Evolutionary conservation across 345 rosid genomes (phyloP).

Genomic region (rapeseed (Brassica napus)): DNA sequence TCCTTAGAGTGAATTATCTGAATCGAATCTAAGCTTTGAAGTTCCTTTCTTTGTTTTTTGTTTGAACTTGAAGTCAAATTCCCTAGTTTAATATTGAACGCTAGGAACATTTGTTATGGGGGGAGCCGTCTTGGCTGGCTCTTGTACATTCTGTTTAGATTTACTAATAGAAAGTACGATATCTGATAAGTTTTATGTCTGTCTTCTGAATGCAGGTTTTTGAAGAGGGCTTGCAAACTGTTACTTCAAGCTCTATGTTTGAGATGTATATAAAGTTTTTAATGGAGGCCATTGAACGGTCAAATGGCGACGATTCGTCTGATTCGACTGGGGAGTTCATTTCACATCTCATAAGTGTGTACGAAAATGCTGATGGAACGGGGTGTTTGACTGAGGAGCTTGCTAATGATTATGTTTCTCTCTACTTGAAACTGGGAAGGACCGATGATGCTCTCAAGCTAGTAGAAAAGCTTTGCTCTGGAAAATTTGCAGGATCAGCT

Average conservation of each 20-base stretch:
- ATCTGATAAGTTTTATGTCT: constrained; percentile 6
- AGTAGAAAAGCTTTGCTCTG: constrained; percentile 62
- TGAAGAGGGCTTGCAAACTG: constrained; percentile 64
- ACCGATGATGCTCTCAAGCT: constrained; percentile 60
- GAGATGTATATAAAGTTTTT: constrained; percentile 58
- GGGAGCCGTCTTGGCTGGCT: neutral
- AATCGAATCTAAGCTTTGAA: neutral
- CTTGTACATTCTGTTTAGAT: neutral
- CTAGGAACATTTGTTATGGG: neutral
- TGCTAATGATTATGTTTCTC: constrained; percentile 64
- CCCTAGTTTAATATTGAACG: neutral
- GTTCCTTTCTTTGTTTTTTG: neutral
- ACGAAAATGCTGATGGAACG: constrained; percentile 63
- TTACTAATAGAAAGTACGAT: neutral
- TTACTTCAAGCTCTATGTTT: constrained; percentile 64
- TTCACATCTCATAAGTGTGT: constrained; percentile 53
- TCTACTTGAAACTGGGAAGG: constrained; percentile 63
- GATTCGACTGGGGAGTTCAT: constrained; percentile 39
- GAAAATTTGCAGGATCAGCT: constrained; percentile 52
- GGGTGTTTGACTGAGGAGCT: constrained; percentile 67
- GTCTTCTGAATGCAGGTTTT: constrained; percentile 54
- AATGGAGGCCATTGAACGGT: constrained; percentile 47
- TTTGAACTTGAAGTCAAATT: too few species aligned
- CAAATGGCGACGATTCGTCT: constrained; percentile 43
- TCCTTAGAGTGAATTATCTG: neutral